Evolutionary conservation across 495 filamentous ascomycete species (phyloP).

Genomic region (Hypoxylon lenormandii): DNA sequence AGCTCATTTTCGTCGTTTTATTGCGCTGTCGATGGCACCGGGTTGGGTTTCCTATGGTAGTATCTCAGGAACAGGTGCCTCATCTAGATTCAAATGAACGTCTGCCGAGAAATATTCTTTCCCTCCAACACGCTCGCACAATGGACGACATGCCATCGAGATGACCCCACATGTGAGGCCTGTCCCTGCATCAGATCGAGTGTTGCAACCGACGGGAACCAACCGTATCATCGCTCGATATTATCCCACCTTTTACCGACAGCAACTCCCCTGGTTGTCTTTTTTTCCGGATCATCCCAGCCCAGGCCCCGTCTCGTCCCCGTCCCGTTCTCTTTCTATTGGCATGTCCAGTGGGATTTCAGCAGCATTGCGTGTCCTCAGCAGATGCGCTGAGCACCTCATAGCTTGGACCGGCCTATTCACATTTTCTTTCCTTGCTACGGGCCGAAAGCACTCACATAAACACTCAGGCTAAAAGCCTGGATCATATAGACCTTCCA

Average conservation of each 20-base stretch:
- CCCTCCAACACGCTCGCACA: slow-evolving; percentile 18
- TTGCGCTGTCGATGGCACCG: slow-evolving; percentile 21
- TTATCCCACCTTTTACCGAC: slow-evolving; percentile 44
- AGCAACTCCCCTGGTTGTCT: slow-evolving; percentile 25
- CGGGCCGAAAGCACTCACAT: slow-evolving; percentile 36
- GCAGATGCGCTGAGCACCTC: slow-evolving; percentile 11
- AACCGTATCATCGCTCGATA: slow-evolving; percentile 38
- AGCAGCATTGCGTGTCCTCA: slow-evolving; percentile 38
- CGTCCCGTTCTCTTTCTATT: slow-evolving; percentile 15
- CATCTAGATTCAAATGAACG: slow-evolving; percentile 22
- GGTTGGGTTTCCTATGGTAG: slow-evolving; percentile 17
- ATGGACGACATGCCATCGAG: slow-evolving; percentile 24
- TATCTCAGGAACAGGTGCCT: slow-evolving; percentile 5
- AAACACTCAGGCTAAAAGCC: slow-evolving; percentile 43
- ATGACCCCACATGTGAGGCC: slow-evolving; percentile 24
- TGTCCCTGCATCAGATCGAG: slow-evolving; percentile 44
- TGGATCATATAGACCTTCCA: slow-evolving; percentile 25
- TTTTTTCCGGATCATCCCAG: slow-evolving; percentile 43
- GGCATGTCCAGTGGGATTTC: slow-evolving; percentile 26
- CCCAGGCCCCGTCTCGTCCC: slow-evolving; percentile 28
- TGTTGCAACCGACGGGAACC: slow-evolving; percentile 43
- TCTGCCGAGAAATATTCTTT: slow-evolving; percentile 8
- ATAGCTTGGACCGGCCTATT: slow-evolving; percentile 11
- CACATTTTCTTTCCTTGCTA: slow-evolving; percentile 15
- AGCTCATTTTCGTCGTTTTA: not conserved